Base-by-base conservation (phyloP, 257 asterid genomes). In the Solanum stenotomum region DNA sequence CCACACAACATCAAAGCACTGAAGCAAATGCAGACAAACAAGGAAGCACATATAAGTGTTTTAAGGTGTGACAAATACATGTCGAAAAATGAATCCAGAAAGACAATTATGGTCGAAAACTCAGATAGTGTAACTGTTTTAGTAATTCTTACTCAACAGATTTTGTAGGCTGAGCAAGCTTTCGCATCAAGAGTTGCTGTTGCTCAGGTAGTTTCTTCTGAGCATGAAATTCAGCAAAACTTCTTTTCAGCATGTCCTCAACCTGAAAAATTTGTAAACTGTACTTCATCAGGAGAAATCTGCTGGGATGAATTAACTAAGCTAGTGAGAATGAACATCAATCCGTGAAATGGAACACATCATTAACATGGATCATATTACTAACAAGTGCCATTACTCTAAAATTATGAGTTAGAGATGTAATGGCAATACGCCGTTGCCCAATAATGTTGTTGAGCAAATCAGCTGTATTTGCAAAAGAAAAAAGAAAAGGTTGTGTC, bases 161-260 rank as follows among this genome's bases (percentile, higher is more conserved):
- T 93, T 93, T 96, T 72, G 90, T 94, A 52, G 93, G 96, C 90
- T 93, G 99, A 77, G 98, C 94, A 92, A 91, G 98, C 92, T 96
- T 97, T 86, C 90, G 91, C 98, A 94, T 93, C 67, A 97, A 90
- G 90, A 94, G 98, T 87, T 94, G 95, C 83, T 97, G 96, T 75
- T 93, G 77, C 94, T 97, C 99, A 22, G 99, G 99, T 89, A 97
- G 98, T 90, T 97, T 97, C 92, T 93, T 95, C 94, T 97, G 99
- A 72, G 99, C 95, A 88, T 97, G 99, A 93, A 97, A 97, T 93
- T 97, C 99, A 44, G 99, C 99, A 88, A 97, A 96, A 93, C 99
- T 97, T 93, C 99, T 92, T 92, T 97, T 97, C 90, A 97, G 94
- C 99, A 97, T 97, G 91, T 97, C 99, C 92, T 97, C 99, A 91